Base-by-base conservation (phyloP, 176 grass and related monocot genomes). In the Saccharum officinarum region DNA sequence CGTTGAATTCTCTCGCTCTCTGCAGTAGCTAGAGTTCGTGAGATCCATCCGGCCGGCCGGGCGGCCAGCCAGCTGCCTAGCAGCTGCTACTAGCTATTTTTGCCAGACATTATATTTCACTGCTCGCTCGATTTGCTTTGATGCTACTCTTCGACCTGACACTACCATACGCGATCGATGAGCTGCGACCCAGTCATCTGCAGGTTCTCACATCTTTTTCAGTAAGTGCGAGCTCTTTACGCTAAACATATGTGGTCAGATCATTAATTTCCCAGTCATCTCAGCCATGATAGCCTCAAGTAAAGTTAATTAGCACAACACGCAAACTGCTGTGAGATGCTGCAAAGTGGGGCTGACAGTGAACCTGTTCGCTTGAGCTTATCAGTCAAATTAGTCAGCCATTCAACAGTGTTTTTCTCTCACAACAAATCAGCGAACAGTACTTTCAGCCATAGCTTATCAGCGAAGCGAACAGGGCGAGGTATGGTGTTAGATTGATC, bases 171-270 rank as follows among this genome's bases (percentile, higher is more conserved):
- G 55, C 12, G 22, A 7, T 55, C 52, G 62, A 65, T 31, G 62
- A 30, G 55, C 28, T 16, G 34, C 18, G 47, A 57, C 47, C 31
- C 66, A 70, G 79, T 77, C 44, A 62, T 20, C 37, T 37, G 63
- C 41, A 33, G 77, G 76, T 85, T 89, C 77, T 81, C 77, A 70
- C 49, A 41, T 85, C 47, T 69, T 85, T n/a, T 62, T 50, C 62
- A 30, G 15, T 20, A 54, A n/a, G 10, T n/a, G 26, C 5, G n/a
- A 34, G 42, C 26, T 75, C 65, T 59, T 47, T 80, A 79, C n/a
- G 45, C 65, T 39, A 79, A 54, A 54, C 50, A 54, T 26, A 34
- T 68, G 7, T 80, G 71, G 23, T 34, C 36, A 20, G 1, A 23
- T 26, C 23, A 28, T 14, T 26, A 5, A 28, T 63, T 12, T 62